A percentile compares a stretch with the other conserved stretches of the same genome.
Conservation (phyloP, 2,329 filamentous ascomycete species). For the Fusarium globosum region DNA sequence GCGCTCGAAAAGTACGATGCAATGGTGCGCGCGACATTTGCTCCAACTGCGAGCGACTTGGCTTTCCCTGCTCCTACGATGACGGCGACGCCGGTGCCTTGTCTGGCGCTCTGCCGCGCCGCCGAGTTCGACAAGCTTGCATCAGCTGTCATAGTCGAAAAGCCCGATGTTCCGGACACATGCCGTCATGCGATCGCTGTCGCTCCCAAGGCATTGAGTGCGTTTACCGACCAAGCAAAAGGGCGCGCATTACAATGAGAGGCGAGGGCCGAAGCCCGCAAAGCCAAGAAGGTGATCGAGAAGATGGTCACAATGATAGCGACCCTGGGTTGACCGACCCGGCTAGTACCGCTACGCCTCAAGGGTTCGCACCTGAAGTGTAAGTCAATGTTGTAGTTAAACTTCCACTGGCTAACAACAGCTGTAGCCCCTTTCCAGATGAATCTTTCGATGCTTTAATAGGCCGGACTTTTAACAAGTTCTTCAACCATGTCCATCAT, state of each 20-base stretch:
- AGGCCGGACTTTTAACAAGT: constrained; percentile 65
- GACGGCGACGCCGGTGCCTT: constrained; percentile 57
- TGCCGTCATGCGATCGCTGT: constrained; percentile 63
- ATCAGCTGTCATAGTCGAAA: constrained; percentile 69
- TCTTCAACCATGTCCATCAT: constrained; percentile 69
- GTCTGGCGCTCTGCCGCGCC: constrained; percentile 59
- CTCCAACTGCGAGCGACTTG: constrained; percentile 68
- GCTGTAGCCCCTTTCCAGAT: constrained; percentile 50
- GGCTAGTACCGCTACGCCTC: constrained; percentile 49
- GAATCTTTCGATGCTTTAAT: constrained; percentile 62
- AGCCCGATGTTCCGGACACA: constrained; percentile 67
- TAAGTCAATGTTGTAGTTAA: constrained; percentile 37
- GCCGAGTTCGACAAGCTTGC: constrained; percentile 67
- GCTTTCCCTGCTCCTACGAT: constrained; percentile 68
- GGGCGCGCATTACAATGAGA: constrained; percentile 46
- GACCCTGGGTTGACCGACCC: constrained; percentile 51
- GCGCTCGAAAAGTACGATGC: constrained; percentile 68
- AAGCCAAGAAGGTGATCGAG: constrained; percentile 51
- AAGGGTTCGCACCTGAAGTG: constrained; percentile 50
- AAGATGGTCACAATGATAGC: constrained; percentile 50
- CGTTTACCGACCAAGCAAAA: constrained; percentile 63
- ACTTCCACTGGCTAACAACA: constrained; percentile 33
- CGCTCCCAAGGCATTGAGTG: constrained; percentile 66
- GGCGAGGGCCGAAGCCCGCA: constrained; percentile 47
- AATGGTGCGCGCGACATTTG: constrained; percentile 65